Percentiles rank a stretch among this genome's conserved stretches.
These are phyloP conservation scores for Lepidium sativum DNA, from an alignment of 345 rosid species.

Conservation along the genomic window DNA sequence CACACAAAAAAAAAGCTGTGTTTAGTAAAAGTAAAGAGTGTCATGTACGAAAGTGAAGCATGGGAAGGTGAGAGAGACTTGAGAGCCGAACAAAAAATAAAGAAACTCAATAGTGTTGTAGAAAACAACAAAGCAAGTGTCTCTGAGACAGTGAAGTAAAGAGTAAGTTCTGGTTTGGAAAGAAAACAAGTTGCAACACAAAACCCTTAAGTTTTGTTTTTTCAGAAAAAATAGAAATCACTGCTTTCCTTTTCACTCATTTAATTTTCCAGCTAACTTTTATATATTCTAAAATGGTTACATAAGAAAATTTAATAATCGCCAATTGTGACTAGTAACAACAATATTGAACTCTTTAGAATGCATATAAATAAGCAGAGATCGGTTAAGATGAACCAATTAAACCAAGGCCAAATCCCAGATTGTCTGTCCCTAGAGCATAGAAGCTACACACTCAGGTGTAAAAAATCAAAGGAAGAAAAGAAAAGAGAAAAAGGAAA, in stretches of 20 bases:
- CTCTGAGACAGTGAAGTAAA: conserved; percentile 13
- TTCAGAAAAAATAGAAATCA: conserved; percentile 21
- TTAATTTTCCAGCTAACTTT: conserved; percentile 14
- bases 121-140: conserved; percentile 25
- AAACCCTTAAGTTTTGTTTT: conserved; percentile 13
- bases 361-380: conserved; percentile 2
- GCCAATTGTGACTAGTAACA: background rate
- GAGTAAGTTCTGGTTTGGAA: conserved; percentile 16
- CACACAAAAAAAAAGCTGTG: conserved; percentile 1
- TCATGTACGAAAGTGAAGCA: conserved; percentile 5
- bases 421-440: conserved; percentile 25
- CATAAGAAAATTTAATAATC: background rate
- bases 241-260: conserved; percentile 22
- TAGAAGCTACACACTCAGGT: conserved; percentile 24
- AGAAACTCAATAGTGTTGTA: background rate
- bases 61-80: conserved; percentile 11
- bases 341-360: background rate
- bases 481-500: background rate
- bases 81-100: conserved; percentile 19
- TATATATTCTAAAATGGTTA: background rate
- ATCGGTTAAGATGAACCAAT: conserved; percentile 6
- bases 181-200: conserved; percentile 23
- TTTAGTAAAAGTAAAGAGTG: background rate
- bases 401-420: conserved; percentile 14
- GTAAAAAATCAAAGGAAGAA: background rate